Percentiles rank a stretch among this genome's conserved stretches.
These are phyloP conservation scores for Neocallimastix lanati DNA, from an alignment of 192 early-diverging fungal genomes.

Conservation along the genomic window DNA sequence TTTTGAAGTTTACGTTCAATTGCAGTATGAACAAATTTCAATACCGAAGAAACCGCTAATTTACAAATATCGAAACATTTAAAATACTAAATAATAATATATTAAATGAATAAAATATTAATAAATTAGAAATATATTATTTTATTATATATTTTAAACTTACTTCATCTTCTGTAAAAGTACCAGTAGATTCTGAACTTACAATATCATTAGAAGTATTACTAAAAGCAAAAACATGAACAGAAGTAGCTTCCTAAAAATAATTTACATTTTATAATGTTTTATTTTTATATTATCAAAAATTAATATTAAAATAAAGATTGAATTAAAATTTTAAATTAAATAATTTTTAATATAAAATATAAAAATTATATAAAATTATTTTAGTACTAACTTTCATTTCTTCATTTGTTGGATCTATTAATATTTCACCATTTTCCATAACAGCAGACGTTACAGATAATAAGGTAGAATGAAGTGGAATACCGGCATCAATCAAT, in stretches of 20 bases:
- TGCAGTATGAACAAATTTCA: neutral
- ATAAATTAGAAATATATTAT: too few relatives aligned
- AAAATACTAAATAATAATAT: neutral
- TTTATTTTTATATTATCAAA: too few relatives aligned
- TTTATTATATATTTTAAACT: too few relatives aligned
- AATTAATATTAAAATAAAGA: too few relatives aligned
- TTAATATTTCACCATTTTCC: conserved; percentile 26
- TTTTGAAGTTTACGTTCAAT: neutral
- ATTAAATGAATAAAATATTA: too few relatives aligned
- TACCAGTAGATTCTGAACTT: neutral
- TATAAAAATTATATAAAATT: neutral
- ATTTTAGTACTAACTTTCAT: conserved; percentile 17
- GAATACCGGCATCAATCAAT: conserved; percentile 76
- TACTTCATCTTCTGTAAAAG: too few relatives aligned
- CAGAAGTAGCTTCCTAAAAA: too few relatives aligned
- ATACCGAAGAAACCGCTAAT: neutral
- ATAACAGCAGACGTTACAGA: conserved; percentile 53
- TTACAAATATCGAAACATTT: neutral
- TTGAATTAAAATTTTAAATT: too few relatives aligned
- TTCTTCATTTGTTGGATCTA: conserved; percentile 72
- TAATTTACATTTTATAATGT: too few relatives aligned
- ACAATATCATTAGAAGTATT: neutral
- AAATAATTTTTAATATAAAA: too few relatives aligned
- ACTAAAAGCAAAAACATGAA: neutral
- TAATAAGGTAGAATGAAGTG: conserved; percentile 48